Evolutionary conservation across 2,329 filamentous ascomycete species (phyloP).

Genomic region (Colletotrichum abscissum): DNA sequence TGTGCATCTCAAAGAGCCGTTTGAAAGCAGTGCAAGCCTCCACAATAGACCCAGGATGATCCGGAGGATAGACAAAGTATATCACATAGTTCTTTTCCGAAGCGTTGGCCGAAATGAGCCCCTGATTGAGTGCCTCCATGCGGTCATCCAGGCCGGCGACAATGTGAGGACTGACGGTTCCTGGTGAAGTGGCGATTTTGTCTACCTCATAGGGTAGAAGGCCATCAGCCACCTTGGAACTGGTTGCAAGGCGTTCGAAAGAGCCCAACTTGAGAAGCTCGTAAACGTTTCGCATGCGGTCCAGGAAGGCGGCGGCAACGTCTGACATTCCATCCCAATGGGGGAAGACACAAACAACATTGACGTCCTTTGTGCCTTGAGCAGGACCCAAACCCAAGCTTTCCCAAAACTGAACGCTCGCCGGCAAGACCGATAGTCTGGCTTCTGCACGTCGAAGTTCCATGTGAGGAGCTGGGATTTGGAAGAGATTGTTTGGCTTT

Average conservation of each 20-base stretch:
- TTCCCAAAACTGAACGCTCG: slow-evolving; percentile 85
- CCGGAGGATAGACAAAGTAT: slow-evolving; percentile 79
- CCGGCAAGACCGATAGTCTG: slow-evolving; percentile 78
- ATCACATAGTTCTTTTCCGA: slow-evolving; percentile 75
- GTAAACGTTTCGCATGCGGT: slow-evolving; percentile 76
- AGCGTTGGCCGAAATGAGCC: slow-evolving; percentile 53
- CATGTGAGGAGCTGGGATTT: slow-evolving; percentile 76
- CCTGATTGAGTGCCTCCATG: slow-evolving; percentile 60
- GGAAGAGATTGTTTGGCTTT: slow-evolving; percentile 66
- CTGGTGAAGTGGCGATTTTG: slow-evolving; percentile 42
- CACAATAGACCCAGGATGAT: slow-evolving; percentile 69
- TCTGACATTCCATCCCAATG: slow-evolving; percentile 71
- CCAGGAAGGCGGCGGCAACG: slow-evolving; percentile 72
- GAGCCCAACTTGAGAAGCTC: slow-evolving; percentile 79
- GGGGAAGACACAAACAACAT: slow-evolving; percentile 78
- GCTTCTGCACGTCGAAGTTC: slow-evolving; percentile 77
- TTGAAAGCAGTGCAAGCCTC: slow-evolving; percentile 82
- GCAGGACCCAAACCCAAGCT: slow-evolving; percentile 79
- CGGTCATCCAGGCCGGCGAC: slow-evolving; percentile 57
- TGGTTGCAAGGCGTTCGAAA: slow-evolving; percentile 63
- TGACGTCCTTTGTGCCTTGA: slow-evolving; percentile 77
- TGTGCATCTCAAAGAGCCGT: slow-evolving; percentile 75
- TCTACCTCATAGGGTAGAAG: slow-evolving; percentile 63
- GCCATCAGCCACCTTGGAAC: slow-evolving; percentile 58
- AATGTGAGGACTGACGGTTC: slow-evolving; percentile 26